These are phyloP conservation scores for Schizosaccharomyces osmophilus DNA, from an alignment of 805 yeast genomes.

Conservation along the genomic window DNA sequence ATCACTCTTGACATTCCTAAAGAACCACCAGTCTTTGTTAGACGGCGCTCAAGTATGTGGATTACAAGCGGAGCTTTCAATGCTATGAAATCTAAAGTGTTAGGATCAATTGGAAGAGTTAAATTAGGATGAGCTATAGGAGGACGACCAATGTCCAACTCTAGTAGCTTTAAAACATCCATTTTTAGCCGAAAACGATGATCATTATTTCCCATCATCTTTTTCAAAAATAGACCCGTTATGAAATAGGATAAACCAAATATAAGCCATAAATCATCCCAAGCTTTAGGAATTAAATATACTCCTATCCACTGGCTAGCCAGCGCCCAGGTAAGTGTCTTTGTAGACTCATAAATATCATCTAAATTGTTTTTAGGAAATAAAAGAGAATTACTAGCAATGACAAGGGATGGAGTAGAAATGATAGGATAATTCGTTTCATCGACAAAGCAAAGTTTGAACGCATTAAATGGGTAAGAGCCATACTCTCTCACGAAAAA, in stretches of 20 bases:
- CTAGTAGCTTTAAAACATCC: constrained; percentile 40
- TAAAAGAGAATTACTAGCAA: constrained; percentile 34
- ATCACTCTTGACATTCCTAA: constrained; percentile 78
- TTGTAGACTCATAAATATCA: constrained; percentile 48
- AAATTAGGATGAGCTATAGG: constrained; percentile 34
- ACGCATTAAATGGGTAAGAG: constrained; percentile 73
- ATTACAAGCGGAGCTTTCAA: constrained; percentile 71
- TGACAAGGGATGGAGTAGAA: constrained; percentile 52
- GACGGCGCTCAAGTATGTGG: constrained; percentile 62
- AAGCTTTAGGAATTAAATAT: constrained; percentile 55
- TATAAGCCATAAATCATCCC: constrained; percentile 73
- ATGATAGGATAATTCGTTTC: constrained; percentile 25
- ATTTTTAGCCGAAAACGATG: constrained; percentile 45
- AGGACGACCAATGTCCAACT: constrained; percentile 49
- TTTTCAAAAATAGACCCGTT: constrained; percentile 45
- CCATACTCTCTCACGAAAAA: constrained; percentile 73
- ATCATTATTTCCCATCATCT: constrained; percentile 64
- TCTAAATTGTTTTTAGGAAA: constrained; percentile 59
- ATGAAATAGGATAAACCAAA: constrained; percentile 65
- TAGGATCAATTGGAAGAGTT: constrained; percentile 27
- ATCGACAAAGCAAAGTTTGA: constrained; percentile 48
- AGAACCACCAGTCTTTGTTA: constrained; percentile 89
- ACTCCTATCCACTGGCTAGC: constrained; percentile 88
- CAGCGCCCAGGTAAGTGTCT: constrained; percentile 38
- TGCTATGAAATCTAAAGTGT: constrained; percentile 42